Percentiles rank a stretch among this genome's conserved stretches.
These are phyloP conservation scores for Rubia peregrina DNA, from an alignment of 305 asterid species.

Conservation along the genomic window DNA sequence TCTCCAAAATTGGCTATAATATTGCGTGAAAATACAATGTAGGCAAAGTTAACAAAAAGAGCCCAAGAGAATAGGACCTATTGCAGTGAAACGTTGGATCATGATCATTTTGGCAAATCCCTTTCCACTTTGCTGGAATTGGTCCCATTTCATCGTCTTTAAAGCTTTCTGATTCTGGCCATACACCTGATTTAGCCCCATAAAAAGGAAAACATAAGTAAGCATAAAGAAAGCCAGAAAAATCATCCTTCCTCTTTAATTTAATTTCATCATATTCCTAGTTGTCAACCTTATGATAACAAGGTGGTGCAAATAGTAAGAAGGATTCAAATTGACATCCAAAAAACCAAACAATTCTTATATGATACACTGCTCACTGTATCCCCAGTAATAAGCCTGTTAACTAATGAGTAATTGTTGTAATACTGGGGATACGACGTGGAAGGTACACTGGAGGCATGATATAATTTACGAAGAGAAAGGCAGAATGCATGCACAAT, in stretches of 20 bases:
- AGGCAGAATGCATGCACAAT: not conserved
- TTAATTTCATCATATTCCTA: too few species aligned
- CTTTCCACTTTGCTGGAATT: slow-evolving; percentile 74
- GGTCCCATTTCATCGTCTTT: slow-evolving; percentile 58
- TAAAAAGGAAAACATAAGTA: not conserved
- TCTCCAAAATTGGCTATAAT: too few species aligned
- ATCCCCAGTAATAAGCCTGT: too few species aligned
- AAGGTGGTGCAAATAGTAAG: too few species aligned
- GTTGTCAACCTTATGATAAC: too few species aligned
- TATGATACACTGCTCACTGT: too few species aligned
- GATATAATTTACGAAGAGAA: too few species aligned
- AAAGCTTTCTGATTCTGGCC: slow-evolving; percentile 83
- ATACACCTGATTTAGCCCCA: slow-evolving; percentile 44
- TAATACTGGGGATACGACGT: too few species aligned
- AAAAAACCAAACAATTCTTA: not conserved
- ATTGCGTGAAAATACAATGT: not conserved
- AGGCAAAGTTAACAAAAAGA: not conserved
- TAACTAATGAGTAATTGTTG: too few species aligned
- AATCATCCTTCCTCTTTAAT: not conserved
- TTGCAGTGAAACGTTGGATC: slow-evolving; percentile 73
- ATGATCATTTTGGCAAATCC: slow-evolving; percentile 56
- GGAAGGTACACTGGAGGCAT: too few species aligned
- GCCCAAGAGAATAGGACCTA: slow-evolving; percentile 29
- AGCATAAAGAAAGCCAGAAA: not conserved
- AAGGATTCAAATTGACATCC: too few species aligned